A percentile compares a stretch with the other conserved stretches of the same genome.
phyloP scores from a whole-genome alignment of 2,329 filamentous ascomycete species.

The Esteya vermicola region DNA sequence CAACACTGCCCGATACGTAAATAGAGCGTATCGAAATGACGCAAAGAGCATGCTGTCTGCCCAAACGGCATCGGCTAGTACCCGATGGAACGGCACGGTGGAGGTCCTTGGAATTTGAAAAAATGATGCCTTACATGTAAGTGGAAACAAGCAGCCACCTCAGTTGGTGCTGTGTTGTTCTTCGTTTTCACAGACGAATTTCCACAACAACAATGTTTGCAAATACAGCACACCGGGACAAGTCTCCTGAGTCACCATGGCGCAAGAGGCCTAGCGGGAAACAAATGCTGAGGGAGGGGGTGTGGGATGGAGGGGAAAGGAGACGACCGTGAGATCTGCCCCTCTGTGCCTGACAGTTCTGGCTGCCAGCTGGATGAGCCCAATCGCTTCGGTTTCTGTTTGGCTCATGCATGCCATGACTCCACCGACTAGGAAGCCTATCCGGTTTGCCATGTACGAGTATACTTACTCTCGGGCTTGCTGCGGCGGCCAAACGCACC shows the following conservation, averaged over 20 bases:
- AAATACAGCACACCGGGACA: neutral
- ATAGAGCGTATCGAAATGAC: neutral
- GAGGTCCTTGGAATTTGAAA: constrained; percentile 2
- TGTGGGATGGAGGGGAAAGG: neutral
- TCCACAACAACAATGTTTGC: neutral
- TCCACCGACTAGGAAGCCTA: no score
- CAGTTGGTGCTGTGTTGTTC: constrained; percentile 1
- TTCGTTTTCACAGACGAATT: neutral
- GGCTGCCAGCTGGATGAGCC: neutral
- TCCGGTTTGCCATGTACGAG: no score
- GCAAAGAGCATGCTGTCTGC: neutral
- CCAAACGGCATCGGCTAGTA: neutral
- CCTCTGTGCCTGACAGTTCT: neutral
- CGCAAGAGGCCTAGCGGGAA: neutral
- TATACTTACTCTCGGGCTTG: no score
- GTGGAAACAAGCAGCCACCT: neutral
- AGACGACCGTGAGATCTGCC: neutral
- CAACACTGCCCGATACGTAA: neutral
- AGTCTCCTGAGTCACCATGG: neutral
- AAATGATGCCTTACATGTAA: constrained; percentile 9
- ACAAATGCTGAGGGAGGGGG: neutral
- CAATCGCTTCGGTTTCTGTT: neutral
- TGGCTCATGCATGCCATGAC: neutral
- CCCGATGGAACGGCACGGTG: constrained; percentile 9
- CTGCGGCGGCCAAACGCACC: no score